Conservation (phyloP, 805 yeast genomes). For the Kluyveromyces siamensis region DNA sequence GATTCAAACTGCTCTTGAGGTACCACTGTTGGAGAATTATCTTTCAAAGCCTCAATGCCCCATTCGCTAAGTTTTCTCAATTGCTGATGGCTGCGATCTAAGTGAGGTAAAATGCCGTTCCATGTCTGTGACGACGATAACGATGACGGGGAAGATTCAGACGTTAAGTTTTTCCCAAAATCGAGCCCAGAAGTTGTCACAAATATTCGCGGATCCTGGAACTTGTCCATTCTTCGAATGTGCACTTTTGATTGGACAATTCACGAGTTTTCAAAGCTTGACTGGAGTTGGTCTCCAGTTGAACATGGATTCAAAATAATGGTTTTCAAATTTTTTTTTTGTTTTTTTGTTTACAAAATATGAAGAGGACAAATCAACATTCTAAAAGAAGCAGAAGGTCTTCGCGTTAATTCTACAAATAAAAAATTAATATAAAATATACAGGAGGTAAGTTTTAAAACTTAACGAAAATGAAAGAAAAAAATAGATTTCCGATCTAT, state of each 20-base stretch:
- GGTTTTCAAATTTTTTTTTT: not conserved
- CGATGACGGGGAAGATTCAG: not conserved
- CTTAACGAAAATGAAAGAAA: not conserved
- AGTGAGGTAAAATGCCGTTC: not conserved
- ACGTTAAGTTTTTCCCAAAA: not conserved
- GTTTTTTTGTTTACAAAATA: not conserved
- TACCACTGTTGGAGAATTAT: conserved; percentile 22
- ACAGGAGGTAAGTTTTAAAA: not conserved
- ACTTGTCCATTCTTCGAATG: not conserved
- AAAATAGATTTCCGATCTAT: not conserved
- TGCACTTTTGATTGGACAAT: too few species aligned
- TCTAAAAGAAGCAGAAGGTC: not conserved
- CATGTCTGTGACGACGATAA: conserved; percentile 1
- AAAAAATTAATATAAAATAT: too few species aligned
- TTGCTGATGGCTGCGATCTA: not conserved
- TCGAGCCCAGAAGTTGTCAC: not conserved
- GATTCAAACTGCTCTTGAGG: conserved; percentile 10
- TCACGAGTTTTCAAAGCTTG: too few species aligned
- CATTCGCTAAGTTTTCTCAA: conserved; percentile 5
- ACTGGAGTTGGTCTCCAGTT: not conserved
- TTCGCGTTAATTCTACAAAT: not conserved
- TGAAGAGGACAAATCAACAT: not conserved
- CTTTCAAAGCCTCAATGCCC: conserved; percentile 12
- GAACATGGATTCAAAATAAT: not conserved
- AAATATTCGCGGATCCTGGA: not conserved